Evolutionary conservation across 805 yeast species (phyloP).

Genomic region (Cyberlindnera mrakii): DNA sequence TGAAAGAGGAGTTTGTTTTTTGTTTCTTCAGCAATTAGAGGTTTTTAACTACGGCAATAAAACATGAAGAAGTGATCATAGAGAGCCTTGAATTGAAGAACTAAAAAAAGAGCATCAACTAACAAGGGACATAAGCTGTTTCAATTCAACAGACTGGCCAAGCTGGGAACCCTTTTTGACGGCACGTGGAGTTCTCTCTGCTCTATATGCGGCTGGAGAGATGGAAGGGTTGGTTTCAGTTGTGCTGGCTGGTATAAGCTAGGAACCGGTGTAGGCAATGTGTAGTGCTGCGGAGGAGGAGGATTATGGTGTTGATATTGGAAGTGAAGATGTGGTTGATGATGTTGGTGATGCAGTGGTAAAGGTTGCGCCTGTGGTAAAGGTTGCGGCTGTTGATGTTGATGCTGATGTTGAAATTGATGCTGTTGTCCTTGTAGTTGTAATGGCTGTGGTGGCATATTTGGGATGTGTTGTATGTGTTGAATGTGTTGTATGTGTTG

Average conservation of each 20-base stretch:
- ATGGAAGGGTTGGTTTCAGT: neutral
- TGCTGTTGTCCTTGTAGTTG: constrained; percentile 8
- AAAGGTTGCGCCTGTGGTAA: constrained; percentile 9
- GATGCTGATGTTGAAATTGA: constrained; percentile 5
- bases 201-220: neutral
- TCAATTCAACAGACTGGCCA: no score
- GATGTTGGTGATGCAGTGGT: constrained; percentile 11
- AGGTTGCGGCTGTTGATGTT: constrained; percentile 7
- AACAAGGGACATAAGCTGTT: no score
- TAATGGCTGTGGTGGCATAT: constrained; percentile 3
- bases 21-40: no score
- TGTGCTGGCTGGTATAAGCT: neutral
- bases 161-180: no score
- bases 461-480: neutral
- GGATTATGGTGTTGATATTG: constrained; percentile 8
- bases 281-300: neutral
- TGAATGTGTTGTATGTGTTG: neutral
- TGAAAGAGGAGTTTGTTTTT: no score
- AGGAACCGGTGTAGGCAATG: neutral
- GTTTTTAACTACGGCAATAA: no score
- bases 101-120: no score
- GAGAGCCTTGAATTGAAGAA: no score
- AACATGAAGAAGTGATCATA: no score
- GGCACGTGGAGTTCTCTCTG: neutral
- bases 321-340: constrained; percentile 9